These are phyloP conservation scores for Botrytis hyacinthi DNA, from an alignment of 2,329 filamentous ascomycete species.

Conservation along the genomic window DNA sequence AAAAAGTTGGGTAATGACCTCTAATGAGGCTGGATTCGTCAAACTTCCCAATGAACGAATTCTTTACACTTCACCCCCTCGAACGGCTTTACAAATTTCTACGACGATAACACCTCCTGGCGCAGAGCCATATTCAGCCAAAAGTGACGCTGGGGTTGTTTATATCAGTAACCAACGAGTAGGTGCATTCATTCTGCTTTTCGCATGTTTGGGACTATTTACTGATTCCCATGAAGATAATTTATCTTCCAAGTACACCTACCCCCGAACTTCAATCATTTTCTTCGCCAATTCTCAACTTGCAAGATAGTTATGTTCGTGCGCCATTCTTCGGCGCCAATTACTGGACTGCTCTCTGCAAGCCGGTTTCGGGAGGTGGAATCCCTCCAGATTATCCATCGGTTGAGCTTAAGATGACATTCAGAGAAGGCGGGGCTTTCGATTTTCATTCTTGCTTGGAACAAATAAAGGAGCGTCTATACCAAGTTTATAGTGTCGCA, in stretches of 20 bases:
- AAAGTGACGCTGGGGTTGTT: conserved; percentile 71
- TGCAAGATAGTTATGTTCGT: conserved; percentile 80
- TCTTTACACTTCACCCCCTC: conserved; percentile 74
- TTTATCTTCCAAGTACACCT: conserved; percentile 77
- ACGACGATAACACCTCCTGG: conserved; percentile 59
- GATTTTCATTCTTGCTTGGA: conserved; percentile 85
- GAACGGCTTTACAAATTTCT: conserved; percentile 73
- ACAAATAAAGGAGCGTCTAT: conserved; percentile 76
- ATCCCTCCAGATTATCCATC: conserved; percentile 71
- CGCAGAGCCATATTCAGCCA: conserved; percentile 62
- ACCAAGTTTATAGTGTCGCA: conserved; percentile 75
- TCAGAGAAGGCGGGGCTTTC: conserved; percentile 93
- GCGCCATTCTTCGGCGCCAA: conserved; percentile 93
- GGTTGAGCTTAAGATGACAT: conserved; percentile 80
- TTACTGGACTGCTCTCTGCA: conserved; percentile 78
- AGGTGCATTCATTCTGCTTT: conserved; percentile 41
- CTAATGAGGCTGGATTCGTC: conserved; percentile 68
- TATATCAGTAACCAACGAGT: conserved; percentile 86
- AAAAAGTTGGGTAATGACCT: conserved; percentile 87
- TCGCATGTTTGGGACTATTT: conserved; percentile 18
- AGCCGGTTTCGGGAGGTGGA: conserved; percentile 78
- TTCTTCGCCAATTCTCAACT: conserved; percentile 80
- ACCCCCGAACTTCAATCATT: conserved; percentile 75
- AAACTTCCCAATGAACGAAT: conserved; percentile 81
- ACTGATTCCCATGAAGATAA: conserved; percentile 55